Evolutionary conservation across 1,284 basidiomycete species (phyloP), one percentile per base, ranked within the genome.

Genomic region (Cutaneotrichosporon arboriforme): DNA sequence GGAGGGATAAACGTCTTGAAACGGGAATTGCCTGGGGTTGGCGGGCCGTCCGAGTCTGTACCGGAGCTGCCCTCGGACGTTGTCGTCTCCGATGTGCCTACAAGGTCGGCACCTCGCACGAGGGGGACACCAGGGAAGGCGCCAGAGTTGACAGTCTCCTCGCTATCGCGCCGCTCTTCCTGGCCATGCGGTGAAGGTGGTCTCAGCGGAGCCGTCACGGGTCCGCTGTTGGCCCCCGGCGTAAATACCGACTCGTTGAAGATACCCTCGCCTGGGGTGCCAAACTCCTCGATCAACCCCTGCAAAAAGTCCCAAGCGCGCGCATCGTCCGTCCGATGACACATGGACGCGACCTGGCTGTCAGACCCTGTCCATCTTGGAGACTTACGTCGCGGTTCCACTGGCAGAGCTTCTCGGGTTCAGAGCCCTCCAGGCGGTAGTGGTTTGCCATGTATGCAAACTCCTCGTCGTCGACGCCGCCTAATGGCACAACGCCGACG

Each of bases 291-390:
- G 18, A 89, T 73, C 2, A 85, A 76, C 7, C 81, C 81, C 14
- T 77, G 78, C 13, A 90, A 70, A 8, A 88, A 74, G 14, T 82
- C 62, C 88, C 88, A 90, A 2, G 80, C 77, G 61, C 87, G 82
- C 0, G 84, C 84, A 4, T 82, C 81, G 15, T 82, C 78, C n/a
- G 78, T 66, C 60, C 83, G 79, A 18, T 82, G 83, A 20, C 79
- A 84, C 45, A 81, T 74, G 22, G 82, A 70, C 8, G 88, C 86
- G 35, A 82, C 75, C 85, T 87, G 54, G 18, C 35, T 44, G 12
- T 14, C 15, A 22, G 49, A 10, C 35, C n/a, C 44, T 17, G 51
- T 20, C 20, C 5, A 20, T 23, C 7, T 21, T n/a, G 7, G 17
- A 12, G 33, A 52, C 62, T 43, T 35, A 72, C 72, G 46, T 71